Evolutionary conservation across 2,329 filamentous ascomycete species (phyloP).

Genomic region (Aureobasidium sp.): DNA sequence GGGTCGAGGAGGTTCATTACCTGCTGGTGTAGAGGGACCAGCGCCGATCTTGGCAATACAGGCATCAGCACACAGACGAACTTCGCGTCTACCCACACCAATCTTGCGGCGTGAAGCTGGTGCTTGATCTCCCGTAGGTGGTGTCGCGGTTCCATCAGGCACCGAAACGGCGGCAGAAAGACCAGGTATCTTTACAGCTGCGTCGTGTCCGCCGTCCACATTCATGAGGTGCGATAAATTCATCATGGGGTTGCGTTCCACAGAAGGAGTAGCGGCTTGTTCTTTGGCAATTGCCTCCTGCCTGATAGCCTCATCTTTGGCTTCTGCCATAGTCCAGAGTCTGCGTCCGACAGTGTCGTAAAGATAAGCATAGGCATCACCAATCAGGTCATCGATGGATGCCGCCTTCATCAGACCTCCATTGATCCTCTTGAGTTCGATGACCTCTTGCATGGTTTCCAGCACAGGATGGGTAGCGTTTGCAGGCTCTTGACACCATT

Average conservation of each 20-base stretch:
- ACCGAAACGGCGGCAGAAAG: conserved; percentile 9
- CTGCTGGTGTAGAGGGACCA: not conserved
- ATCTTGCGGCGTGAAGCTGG: conserved; percentile 38
- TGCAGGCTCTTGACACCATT: conserved; percentile 46
- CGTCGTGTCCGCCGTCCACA: conserved; percentile 23
- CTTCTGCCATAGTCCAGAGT: conserved; percentile 35
- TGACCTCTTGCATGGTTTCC: conserved; percentile 56
- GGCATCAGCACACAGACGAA: conserved; percentile 51
- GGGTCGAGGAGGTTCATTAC: conserved; percentile 7
- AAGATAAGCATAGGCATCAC: conserved; percentile 75
- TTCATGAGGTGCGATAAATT: conserved; percentile 28
- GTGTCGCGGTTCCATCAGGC: conserved; percentile 17
- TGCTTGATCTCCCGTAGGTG: conserved; percentile 15
- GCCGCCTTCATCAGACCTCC: conserved; percentile 76
- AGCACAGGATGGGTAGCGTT: conserved; percentile 42
- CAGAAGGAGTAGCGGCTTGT: conserved; percentile 17
- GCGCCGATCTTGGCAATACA: conserved; percentile 35
- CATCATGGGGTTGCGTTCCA: conserved; percentile 25
- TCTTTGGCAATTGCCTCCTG: conserved; percentile 17
- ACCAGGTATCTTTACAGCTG: not conserved
- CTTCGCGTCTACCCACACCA: conserved; percentile 51
- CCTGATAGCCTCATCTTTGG: conserved; percentile 16
- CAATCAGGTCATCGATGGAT: conserved; percentile 86
- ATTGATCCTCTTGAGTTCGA: conserved; percentile 72
- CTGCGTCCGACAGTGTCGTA: conserved; percentile 59